Evolutionary conservation across 1,284 basidiomycete species (phyloP).

Genomic region (Heterobasidion annosum): DNA sequence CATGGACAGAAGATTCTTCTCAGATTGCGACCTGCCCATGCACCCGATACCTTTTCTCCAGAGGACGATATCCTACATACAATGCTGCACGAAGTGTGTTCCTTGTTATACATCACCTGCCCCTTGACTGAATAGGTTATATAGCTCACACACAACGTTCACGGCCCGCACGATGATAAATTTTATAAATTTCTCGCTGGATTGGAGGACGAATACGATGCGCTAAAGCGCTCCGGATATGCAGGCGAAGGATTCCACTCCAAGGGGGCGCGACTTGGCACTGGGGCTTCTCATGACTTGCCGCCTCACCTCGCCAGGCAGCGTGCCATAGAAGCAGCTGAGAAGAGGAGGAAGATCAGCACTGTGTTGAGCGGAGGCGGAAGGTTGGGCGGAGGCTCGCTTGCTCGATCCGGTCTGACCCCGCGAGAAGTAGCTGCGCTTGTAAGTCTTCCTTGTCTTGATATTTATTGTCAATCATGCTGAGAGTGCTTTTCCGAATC

Average conservation of each 20-base stretch:
- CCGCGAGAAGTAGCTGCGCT: conserved; percentile 69
- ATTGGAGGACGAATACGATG: conserved; percentile 77
- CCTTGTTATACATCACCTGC: not conserved
- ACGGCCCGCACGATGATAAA: conserved; percentile 78
- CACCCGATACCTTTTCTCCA: conserved; percentile 67
- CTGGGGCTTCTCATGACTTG: conserved; percentile 50
- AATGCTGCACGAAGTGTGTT: conserved; percentile 78
- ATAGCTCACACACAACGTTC: conserved; percentile 81
- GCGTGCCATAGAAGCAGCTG: conserved; percentile 69
- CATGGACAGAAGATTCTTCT: conserved; percentile 73
- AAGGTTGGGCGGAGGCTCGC: conserved; percentile 37
- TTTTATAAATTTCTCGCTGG: conserved; percentile 74
- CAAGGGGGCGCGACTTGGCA: conserved; percentile 57
- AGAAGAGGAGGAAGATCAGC: conserved; percentile 48
- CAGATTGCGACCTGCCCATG: conserved; percentile 62
- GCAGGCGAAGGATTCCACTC: conserved; percentile 79
- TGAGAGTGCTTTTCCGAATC: conserved; percentile 3
- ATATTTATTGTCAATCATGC: not conserved
- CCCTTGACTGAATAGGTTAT: not conserved
- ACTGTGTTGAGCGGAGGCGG: conserved; percentile 46
- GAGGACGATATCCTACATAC: conserved; percentile 66
- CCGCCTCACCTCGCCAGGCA: conserved; percentile 53
- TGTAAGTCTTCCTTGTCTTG: conserved; percentile 35
- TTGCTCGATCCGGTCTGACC: conserved; percentile 31
- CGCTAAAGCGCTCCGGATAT: conserved; percentile 68